Evolutionary conservation across 2,329 filamentous ascomycete genomes (phyloP).

Genomic region (Pseudogymnoascus sp.): DNA sequence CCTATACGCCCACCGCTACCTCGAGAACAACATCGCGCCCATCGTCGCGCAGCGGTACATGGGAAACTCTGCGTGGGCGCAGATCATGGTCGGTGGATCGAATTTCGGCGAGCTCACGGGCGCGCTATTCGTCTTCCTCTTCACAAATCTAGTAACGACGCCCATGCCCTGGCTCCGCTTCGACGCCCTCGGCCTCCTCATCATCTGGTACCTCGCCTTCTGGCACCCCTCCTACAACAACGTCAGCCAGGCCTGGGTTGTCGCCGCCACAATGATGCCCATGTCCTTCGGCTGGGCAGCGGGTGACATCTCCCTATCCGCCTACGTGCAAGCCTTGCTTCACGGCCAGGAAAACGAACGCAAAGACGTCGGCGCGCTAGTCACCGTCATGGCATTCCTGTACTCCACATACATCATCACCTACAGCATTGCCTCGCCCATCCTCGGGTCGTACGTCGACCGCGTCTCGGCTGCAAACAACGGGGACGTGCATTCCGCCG

Average conservation of each 20-base stretch:
- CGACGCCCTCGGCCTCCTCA: conserved; percentile 38
- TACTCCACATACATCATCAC: conserved; percentile 42
- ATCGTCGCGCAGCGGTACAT: conserved; percentile 40
- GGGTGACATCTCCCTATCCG: conserved; percentile 42
- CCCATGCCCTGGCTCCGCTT: conserved; percentile 44
- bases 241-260: conserved; percentile 39
- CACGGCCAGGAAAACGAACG: conserved; percentile 35
- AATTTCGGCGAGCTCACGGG: conserved; percentile 44
- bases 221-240: conserved; percentile 35
- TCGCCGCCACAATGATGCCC: conserved; percentile 39
- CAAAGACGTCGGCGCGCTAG: conserved; percentile 40
- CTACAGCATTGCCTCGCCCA: conserved; percentile 37
- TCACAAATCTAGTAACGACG: conserved; percentile 40
- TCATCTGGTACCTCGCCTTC: conserved; percentile 42
- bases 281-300: conserved; percentile 44
- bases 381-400: conserved; percentile 44
- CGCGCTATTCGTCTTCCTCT: conserved; percentile 40
- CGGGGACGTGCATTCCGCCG: conserved; percentile 33
- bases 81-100: conserved; percentile 43
- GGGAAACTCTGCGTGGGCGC: conserved; percentile 40
- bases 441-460: conserved; percentile 40
- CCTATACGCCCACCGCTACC: conserved; percentile 42
- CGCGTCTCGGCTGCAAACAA: conserved; percentile 30
- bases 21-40: conserved; percentile 41
- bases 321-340: conserved; percentile 44